Conservation (phyloP, 352 stramenopile species). For the Pythium scleroteichum region DNA sequence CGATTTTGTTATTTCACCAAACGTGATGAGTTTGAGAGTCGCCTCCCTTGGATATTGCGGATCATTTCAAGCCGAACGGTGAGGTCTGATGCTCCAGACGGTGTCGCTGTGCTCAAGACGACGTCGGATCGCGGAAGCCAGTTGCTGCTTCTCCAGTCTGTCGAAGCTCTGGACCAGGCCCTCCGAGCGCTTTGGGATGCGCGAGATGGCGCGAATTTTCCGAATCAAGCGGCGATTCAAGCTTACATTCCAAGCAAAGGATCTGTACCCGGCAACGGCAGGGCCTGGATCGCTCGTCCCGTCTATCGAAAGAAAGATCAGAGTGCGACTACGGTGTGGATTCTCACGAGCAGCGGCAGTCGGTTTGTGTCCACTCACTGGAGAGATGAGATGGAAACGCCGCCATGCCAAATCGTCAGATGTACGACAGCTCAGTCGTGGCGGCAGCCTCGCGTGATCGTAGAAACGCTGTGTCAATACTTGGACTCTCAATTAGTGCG, state of each 20-base stretch:
- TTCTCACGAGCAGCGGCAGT: slow-evolving; percentile 41
- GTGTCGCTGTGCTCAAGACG: slow-evolving; percentile 3
- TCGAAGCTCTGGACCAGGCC: not conserved
- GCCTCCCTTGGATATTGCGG: slow-evolving; percentile 20
- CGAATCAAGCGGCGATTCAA: slow-evolving; percentile 37
- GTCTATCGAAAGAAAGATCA: slow-evolving; percentile 58
- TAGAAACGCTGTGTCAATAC: slow-evolving; percentile 31
- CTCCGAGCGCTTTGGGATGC: slow-evolving; percentile 3
- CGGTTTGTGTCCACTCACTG: slow-evolving; percentile 13
- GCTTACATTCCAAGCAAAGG: slow-evolving; percentile 44
- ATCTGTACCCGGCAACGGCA: slow-evolving; percentile 7
- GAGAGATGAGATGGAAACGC: not conserved
- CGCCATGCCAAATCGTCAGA: slow-evolving; percentile 63
- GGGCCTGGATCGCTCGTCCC: slow-evolving; percentile 57
- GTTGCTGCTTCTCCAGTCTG: not conserved
- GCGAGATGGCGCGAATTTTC: no score
- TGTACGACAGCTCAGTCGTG: slow-evolving; percentile 55
- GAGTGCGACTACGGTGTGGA: slow-evolving; percentile 47
- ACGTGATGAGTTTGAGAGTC: slow-evolving; percentile 8
- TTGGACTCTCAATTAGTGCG: slow-evolving; percentile 41
- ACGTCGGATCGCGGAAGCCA: not conserved
- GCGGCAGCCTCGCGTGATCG: slow-evolving; percentile 42
- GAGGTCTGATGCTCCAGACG: not conserved
- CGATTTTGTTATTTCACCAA: slow-evolving; percentile 16
- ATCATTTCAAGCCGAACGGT: not conserved